Evolutionary conservation across 805 yeast genomes (phyloP).

Genomic region (Candida cerambycidarum): DNA sequence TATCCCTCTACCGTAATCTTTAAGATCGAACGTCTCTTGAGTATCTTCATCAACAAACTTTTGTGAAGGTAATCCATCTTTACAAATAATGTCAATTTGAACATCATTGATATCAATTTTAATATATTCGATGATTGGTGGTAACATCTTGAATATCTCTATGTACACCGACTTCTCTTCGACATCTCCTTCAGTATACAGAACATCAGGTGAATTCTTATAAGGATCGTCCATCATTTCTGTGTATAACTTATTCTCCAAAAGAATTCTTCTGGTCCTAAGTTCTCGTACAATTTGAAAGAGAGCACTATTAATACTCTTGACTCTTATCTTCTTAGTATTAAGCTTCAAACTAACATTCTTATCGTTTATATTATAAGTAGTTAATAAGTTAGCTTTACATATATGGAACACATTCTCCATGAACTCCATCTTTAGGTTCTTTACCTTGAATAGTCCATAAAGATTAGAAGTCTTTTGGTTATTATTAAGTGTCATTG

Average conservation of each 20-base stretch:
- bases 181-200: conserved; percentile 1
- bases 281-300: conserved; percentile 35
- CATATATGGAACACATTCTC: conserved; percentile 30
- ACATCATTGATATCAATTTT: conserved; percentile 26
- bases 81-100: conserved; percentile 37
- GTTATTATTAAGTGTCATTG: conserved; percentile 1
- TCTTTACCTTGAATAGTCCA: conserved; percentile 30
- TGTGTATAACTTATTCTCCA: conserved; percentile 27
- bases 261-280: conserved; percentile 26
- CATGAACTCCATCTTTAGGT: conserved; percentile 27
- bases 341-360: conserved; percentile 23
- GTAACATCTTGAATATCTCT: conserved; percentile 33
- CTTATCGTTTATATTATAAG: conserved; percentile 25
- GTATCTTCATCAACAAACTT: conserved; percentile 22
- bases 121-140: conserved; percentile 25
- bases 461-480: conserved; percentile 16
- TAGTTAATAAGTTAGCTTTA: conserved; percentile 25
- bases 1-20: conserved; percentile 39
- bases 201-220: conserved; percentile 3
- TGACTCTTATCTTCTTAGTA: conserved; percentile 27
- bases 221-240: conserved; percentile 5
- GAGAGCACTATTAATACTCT: conserved; percentile 37
- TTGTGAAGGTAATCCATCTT: conserved; percentile 40
- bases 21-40: conserved; percentile 31
- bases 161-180: conserved; percentile 14